Conservation (phyloP, 176 grass and related monocot genomes). For the Leersia perrieri region DNA sequence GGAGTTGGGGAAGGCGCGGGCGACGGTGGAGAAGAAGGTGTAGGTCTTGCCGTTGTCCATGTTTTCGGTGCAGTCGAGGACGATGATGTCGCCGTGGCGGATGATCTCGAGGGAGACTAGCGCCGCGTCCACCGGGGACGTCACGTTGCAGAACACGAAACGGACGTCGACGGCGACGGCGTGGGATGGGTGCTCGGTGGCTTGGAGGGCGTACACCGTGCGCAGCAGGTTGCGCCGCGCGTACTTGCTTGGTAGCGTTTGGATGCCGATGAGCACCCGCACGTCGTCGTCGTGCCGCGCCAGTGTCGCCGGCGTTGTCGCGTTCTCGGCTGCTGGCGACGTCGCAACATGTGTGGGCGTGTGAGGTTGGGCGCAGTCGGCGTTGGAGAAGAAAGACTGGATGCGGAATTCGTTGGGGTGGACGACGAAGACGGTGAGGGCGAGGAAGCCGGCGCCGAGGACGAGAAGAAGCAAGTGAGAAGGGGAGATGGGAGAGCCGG, state of each 20-base stretch:
- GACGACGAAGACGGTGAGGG: constrained; percentile 55
- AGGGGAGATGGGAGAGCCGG: constrained; percentile 14
- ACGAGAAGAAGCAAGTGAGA: constrained; percentile 45
- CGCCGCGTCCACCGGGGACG: constrained; percentile 47
- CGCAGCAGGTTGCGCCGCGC: constrained; percentile 70
- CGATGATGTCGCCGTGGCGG: constrained; percentile 56
- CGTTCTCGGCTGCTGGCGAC: too few species aligned
- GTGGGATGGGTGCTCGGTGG: constrained; percentile 19
- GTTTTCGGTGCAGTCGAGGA: constrained; percentile 69
- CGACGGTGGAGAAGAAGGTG: constrained; percentile 55
- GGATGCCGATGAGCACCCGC: constrained; percentile 60
- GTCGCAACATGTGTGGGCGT: too few species aligned
- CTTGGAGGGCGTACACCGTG: constrained; percentile 57
- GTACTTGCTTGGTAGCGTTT: constrained; percentile 50
- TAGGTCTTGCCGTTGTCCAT: constrained; percentile 85
- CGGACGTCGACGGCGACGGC: constrained; percentile 50
- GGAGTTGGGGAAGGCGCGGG: constrained; percentile 30
- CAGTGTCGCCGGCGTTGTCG: neutral
- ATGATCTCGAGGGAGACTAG: constrained; percentile 56
- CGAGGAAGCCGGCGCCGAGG: constrained; percentile 51
- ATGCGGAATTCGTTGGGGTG: constrained; percentile 52
- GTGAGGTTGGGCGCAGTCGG: too few species aligned
- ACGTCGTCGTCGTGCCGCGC: constrained; percentile 11
- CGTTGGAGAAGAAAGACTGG: constrained; percentile 46
- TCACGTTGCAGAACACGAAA: constrained; percentile 81